Evolutionary conservation across 108 stramenopile genomes (phyloP).

Genomic region (Phaeodactylum tricornutum): DNA sequence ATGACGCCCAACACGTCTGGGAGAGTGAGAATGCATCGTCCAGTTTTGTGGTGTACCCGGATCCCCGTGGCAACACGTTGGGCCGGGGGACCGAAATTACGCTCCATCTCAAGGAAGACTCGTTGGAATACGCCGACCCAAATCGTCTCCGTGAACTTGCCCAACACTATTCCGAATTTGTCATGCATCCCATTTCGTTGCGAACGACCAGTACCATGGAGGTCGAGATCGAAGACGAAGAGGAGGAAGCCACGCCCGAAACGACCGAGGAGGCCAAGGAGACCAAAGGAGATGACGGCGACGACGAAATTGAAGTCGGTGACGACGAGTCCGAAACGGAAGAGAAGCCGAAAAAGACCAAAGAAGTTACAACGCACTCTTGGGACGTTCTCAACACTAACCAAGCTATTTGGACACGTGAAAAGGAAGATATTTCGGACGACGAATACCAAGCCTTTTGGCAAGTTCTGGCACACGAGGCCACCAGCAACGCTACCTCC

Average conservation of each 20-base stretch:
- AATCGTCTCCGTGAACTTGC: constrained; percentile 74
- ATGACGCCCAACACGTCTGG: constrained; percentile 90
- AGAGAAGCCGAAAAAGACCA: constrained; percentile 75
- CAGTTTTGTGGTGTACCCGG: constrained; percentile 82
- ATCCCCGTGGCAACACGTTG: constrained; percentile 95
- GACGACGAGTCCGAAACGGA: constrained; percentile 26
- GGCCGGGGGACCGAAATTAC: constrained; percentile 98
- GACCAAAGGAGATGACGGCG: constrained; percentile 45
- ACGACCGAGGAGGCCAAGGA: constrained; percentile 36
- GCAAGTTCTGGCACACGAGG: constrained; percentile 60
- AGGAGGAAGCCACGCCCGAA: constrained; percentile 53
- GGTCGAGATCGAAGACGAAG: constrained; percentile 76
- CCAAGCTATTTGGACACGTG: constrained; percentile 96
- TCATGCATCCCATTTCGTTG: constrained; percentile 95
- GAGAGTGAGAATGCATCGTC: constrained; percentile 87
- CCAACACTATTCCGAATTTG: constrained; percentile 98
- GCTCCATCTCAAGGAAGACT: constrained; percentile 97
- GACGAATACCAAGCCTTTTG: constrained; percentile 98
- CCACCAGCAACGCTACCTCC: constrained; percentile 41
- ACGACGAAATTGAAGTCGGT: constrained; percentile 52
- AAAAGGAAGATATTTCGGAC: constrained; percentile 91
- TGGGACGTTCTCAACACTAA: constrained; percentile 93
- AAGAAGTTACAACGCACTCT: constrained; percentile 74
- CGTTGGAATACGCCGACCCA: constrained; percentile 68
- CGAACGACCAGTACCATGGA: constrained; percentile 59